These are phyloP conservation scores for Pseudozyma sp. DNA, from an alignment of 1,284 basidiomycete species.

Conservation along the genomic window DNA sequence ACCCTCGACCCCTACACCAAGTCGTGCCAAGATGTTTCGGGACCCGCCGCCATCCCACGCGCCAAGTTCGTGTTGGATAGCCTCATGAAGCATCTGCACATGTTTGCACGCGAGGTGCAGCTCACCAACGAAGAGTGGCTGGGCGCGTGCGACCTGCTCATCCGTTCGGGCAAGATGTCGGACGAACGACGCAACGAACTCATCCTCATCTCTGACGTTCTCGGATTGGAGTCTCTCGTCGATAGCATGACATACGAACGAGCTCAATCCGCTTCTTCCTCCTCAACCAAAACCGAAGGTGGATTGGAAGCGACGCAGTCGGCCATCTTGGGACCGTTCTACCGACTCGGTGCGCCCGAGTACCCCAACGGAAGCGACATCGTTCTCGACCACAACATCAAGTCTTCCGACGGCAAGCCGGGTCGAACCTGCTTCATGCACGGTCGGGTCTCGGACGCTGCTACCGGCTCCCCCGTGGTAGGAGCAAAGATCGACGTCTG, in stretches of 20 bases:
- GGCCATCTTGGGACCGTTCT: conserved; percentile 70
- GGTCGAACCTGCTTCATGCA: conserved; percentile 64
- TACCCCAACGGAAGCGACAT: conserved; percentile 63
- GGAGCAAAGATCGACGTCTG: conserved; percentile 69
- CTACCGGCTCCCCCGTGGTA: conserved; percentile 66
- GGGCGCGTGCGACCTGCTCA: conserved; percentile 67
- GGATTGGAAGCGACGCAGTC: conserved; percentile 29
- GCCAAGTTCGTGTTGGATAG: conserved; percentile 68
- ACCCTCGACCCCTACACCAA: conserved; percentile 42
- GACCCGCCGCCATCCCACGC: conserved; percentile 64
- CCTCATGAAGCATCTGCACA: conserved; percentile 68
- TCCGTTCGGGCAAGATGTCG: conserved; percentile 68
- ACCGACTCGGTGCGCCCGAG: conserved; percentile 63
- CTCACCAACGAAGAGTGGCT: conserved; percentile 69
- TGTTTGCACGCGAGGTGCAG: conserved; percentile 68
- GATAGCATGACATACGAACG: conserved; percentile 54
- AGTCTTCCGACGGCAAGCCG: conserved; percentile 60
- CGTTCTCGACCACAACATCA: conserved; percentile 55
- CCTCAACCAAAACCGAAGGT: conserved; percentile 33
- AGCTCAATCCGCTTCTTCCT: conserved; percentile 17
- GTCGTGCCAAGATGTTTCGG: conserved; percentile 38
- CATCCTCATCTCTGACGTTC: conserved; percentile 69
- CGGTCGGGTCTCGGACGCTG: conserved; percentile 63
- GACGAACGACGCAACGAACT: conserved; percentile 69
- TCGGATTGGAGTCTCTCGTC: conserved; percentile 69